Evolutionary conservation across 345 rosid genomes (phyloP).

Genomic region (Arabis alpina): DNA sequence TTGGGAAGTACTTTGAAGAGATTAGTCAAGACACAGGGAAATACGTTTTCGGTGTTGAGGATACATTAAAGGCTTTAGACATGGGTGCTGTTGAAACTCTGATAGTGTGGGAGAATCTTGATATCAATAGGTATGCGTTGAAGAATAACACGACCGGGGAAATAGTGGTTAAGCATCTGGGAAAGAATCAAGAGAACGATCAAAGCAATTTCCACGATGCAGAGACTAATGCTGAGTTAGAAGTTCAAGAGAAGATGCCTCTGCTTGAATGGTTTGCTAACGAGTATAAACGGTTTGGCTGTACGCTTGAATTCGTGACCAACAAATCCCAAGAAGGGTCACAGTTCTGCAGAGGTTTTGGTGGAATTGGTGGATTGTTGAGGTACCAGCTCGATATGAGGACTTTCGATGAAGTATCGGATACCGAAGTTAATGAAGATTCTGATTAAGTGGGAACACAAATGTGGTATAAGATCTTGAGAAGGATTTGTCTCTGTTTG

Average conservation of each 20-base stretch:
- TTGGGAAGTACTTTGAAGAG: constrained; percentile 93
- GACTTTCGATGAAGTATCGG: constrained; percentile 76
- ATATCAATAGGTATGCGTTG: constrained; percentile 64
- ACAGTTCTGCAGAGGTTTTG: constrained; percentile 88
- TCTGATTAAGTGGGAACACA: constrained; percentile 55
- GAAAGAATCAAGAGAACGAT: constrained; percentile 72
- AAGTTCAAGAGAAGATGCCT: constrained; percentile 73
- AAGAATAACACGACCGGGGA: constrained; percentile 71
- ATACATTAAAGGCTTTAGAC: constrained; percentile 77
- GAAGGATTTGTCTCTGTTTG: constrained; percentile 7
- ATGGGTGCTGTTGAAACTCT: constrained; percentile 93
- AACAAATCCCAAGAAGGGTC: constrained; percentile 96
- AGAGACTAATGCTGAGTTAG: constrained; percentile 61
- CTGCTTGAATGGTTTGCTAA: constrained; percentile 95
- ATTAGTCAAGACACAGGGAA: constrained; percentile 92
- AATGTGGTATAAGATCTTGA: not conserved
- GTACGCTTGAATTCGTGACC: constrained; percentile 82
- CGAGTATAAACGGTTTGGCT: constrained; percentile 84
- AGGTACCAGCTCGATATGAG: constrained; percentile 90
- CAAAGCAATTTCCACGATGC: constrained; percentile 77
- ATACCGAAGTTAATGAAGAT: constrained; percentile 67
- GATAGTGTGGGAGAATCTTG: constrained; percentile 90
- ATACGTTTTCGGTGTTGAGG: constrained; percentile 84
- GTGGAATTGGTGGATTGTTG: constrained; percentile 90
- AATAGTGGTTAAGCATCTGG: constrained; percentile 64